Evolutionary conservation across 306 rosid genomes (phyloP), one percentile per base, ranked within the genome.

Genomic region (Morella rubra): DNA sequence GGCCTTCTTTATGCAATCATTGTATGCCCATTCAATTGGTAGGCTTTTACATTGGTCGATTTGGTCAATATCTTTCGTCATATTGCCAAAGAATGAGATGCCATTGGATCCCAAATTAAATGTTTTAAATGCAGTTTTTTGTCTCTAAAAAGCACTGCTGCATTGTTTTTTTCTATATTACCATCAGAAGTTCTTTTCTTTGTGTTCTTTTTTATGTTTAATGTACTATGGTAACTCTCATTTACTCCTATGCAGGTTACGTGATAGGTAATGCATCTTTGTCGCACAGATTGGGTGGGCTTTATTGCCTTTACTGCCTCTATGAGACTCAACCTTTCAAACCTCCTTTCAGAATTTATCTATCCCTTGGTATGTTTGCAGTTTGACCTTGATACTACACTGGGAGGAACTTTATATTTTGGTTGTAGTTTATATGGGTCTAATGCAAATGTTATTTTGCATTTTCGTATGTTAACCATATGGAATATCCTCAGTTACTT

Each of bases 1-100:
- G 81, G 95, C 89, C 62, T 91, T 95, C 91, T 92, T 95, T 52
- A 89, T 95, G 96, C 98, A 95, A 77, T 87, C 96, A 18, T 73
- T 95, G 40, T 95, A 81, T 78, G 88, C 90, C 74, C 97, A 90
- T 61, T 86, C 90, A 71, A 88, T 92, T 62, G 96, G 98, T 93
- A 89, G 22, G 86, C 72, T 51, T 20, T 45, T 44, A 10, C 67
- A 12, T 42, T 14, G 22, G 59, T 62, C 37, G 27, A 64, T 61
- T 22, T 44, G 46, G 45, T 65, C 61, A 56, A 56, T 15, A 54
- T 7, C 10, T 81, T 5, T 7, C 5, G 8, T 56, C 27, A 13
- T 9, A 9, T 56, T 20, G 19, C 0, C 14, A 20, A 20, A 20
- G 62, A 58, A 58, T 22, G 15, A 22, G 65, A 58, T 7, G 13